A percentile compares a stretch with the other conserved stretches of the same genome.
phyloP scores from a whole-genome alignment of 192 early-diverging fungal genomes.

The Funneliformis geosporum region DNA sequence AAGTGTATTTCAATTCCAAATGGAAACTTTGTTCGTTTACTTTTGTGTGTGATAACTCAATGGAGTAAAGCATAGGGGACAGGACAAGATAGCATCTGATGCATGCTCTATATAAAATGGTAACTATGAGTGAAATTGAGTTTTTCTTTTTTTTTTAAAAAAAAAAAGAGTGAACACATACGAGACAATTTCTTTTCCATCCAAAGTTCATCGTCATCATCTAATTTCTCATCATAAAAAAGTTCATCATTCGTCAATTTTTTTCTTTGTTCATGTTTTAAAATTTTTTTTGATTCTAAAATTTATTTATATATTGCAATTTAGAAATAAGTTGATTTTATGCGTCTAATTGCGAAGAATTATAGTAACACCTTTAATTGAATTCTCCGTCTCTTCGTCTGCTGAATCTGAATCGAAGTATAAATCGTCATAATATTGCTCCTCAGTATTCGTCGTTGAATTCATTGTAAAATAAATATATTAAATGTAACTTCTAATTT shows the following conservation, averaged over 20 bases:
- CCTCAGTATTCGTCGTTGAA: not conserved
- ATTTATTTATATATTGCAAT: not conserved
- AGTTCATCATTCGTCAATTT: constrained; percentile 49
- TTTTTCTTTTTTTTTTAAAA: not conserved
- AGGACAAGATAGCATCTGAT: constrained; percentile 62
- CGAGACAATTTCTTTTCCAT: constrained; percentile 52
- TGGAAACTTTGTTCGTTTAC: constrained; percentile 34
- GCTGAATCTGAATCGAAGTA: constrained; percentile 2
- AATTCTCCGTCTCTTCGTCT: not conserved
- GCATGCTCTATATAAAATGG: not conserved
- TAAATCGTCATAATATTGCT: not conserved
- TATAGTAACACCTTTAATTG: not conserved
- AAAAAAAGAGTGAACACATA: constrained; percentile 33
- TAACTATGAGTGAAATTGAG: no score
- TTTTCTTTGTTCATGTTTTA: not conserved
- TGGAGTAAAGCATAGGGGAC: constrained; percentile 62
- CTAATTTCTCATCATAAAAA: constrained; percentile 57
- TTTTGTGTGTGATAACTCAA: constrained; percentile 65
- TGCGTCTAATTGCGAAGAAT: not conserved
- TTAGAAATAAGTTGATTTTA: not conserved
- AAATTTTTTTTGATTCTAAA: not conserved
- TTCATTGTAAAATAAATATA: no score
- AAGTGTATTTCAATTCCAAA: not conserved
- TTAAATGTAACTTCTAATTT: no score
- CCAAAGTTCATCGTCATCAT: constrained; percentile 59